Conservation (phyloP, 352 stramenopile genomes). For the Pythium brassicae region DNA sequence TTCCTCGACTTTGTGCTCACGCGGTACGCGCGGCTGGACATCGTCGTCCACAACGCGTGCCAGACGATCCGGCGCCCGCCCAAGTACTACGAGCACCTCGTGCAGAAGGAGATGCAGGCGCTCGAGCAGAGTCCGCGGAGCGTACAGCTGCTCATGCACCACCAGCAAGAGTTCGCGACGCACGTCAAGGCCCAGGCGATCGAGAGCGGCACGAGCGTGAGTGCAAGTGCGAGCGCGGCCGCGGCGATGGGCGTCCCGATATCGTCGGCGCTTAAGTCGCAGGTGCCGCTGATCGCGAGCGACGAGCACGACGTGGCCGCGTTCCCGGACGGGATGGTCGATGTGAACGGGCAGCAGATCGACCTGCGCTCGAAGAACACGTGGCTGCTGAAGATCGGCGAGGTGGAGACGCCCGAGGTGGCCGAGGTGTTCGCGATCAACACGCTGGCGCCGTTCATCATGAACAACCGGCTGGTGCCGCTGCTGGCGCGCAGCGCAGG, state of each 20-base stretch:
- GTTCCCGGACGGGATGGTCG: constrained; percentile 78
- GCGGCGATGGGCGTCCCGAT: constrained; percentile 31
- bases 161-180: constrained; percentile 74
- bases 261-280: constrained; percentile 80
- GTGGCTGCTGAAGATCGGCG: constrained; percentile 94
- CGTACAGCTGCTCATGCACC: constrained; percentile 68
- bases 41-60: constrained; percentile 98
- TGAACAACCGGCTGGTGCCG: constrained; percentile 92
- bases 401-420: constrained; percentile 87
- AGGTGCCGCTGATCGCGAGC: constrained; percentile 73
- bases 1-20: constrained; percentile 88
- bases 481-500: constrained; percentile 71
- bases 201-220: constrained; percentile 8
- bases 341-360: constrained; percentile 96
- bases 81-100: constrained; percentile 92
- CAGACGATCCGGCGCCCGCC: constrained; percentile 94
- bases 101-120: constrained; percentile 78
- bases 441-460: constrained; percentile 95
- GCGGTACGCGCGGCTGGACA: constrained; percentile 89
- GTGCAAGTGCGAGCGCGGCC: constrained; percentile 13
- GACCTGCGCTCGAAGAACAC: constrained; percentile 94
- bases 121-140: constrained; percentile 44
- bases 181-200: constrained; percentile 61
- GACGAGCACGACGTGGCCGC: constrained; percentile 50
- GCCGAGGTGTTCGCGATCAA: constrained; percentile 93